Base-by-base conservation (phyloP, 768 basidiomycete species). In the Leccinellum rugosiceps region DNA sequence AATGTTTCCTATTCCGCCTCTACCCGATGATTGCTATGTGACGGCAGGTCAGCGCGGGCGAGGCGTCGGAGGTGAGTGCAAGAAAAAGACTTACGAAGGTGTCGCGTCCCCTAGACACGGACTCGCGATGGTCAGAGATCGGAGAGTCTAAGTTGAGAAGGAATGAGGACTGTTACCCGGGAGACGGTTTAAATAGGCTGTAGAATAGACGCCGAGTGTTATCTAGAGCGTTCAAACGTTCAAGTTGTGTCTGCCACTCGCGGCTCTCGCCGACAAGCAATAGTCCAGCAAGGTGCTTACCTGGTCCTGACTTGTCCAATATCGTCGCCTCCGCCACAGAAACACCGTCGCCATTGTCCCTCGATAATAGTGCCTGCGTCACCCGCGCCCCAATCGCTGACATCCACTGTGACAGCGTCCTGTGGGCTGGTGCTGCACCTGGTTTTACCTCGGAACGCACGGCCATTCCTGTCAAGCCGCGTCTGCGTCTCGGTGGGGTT, bases 1-100 rank as follows among this genome's bases (percentile, higher is more conserved):
- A 57, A 89, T 85, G 71, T 90, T 90, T n/a, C 88, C 88, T 4
- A 77, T 21, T 10, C 88, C 88, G 7, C 88, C 88, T 57, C 88
- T 78, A 6, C 88, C 88, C 31, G 84, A 79, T 5, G 85, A 85
- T 32, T 75, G 71, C 80, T 83, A 45, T 32, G 21, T 32, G 17
- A 43, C 11, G 2, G 3, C 1, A 11, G 4, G 25, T 60, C 21
- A 60, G 56, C 1, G 21, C 23, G 17, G 3, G 61, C 56, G 30
- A 59, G 58, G 26, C 58, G n/a, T n/a, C n/a, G n/a, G n/a, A n/a
- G n/a, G n/a, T n/a, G 57, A 15, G 26, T 52, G 13, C 8, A 17
- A 35, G 14, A 3, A 35, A 10, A 14, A 38, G 30, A 76, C 84
- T 67, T 61, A 86, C 85, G 56, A 80, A 79, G n/a, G 72, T 70